Conservation (phyloP, 179 eudicot genomes). For the Beta corolliflora region DNA sequence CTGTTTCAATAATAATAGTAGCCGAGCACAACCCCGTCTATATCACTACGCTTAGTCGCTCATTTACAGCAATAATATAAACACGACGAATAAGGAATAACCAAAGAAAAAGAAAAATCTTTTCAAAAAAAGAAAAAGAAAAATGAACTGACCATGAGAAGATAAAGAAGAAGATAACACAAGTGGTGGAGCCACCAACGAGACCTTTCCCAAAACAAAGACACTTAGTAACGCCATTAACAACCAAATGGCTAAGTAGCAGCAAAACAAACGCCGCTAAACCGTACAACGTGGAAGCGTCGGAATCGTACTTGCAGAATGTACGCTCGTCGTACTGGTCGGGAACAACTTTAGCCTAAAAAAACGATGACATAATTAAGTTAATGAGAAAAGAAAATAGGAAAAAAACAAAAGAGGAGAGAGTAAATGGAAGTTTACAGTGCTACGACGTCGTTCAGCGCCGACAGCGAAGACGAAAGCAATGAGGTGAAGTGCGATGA, state of each 20-base stretch:
- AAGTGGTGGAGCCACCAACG: slow-evolving; percentile 55
- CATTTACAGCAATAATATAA: background rate
- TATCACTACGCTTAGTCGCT: too few relatives aligned
- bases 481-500: slow-evolving; percentile 74
- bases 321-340: slow-evolving; percentile 84
- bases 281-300: slow-evolving; percentile 90
- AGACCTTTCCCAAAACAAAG: slow-evolving; percentile 89
- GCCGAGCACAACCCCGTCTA: too few relatives aligned
- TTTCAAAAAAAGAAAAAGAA: slow-evolving; percentile 13
- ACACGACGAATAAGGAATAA: background rate
- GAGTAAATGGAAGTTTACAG: slow-evolving; percentile 34
- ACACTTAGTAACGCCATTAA: slow-evolving; percentile 90
- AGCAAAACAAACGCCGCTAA: slow-evolving; percentile 80
- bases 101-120: too few relatives aligned
- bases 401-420: background rate
- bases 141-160: slow-evolving; percentile 67
- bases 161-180: slow-evolving; percentile 73
- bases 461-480: slow-evolving; percentile 92
- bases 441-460: slow-evolving; percentile 94
- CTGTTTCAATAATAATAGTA: background rate
- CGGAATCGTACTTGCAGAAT: slow-evolving; percentile 75
- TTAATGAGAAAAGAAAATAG: background rate
- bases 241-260: slow-evolving; percentile 67
- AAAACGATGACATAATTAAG: background rate
- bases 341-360: slow-evolving; percentile 65